Evolutionary conservation across 768 basidiomycete species (phyloP), one percentile per base, ranked within the genome.

Genomic region (Tricholoma sp.): DNA sequence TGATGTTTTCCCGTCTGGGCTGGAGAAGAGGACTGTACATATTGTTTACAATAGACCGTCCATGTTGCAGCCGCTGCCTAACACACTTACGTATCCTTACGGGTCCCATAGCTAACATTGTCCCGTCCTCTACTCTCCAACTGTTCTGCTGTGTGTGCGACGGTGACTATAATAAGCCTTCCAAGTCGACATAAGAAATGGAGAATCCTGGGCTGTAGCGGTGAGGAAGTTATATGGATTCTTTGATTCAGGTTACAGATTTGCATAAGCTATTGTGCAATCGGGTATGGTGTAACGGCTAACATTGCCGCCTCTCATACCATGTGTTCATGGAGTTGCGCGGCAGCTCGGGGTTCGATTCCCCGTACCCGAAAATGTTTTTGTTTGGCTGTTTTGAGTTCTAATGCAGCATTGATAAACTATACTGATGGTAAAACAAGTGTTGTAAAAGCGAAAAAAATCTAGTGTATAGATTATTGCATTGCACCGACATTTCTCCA

Each of bases 231-330:
- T 21, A 43, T 19, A 5, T 21, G 21, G 41, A 21, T n/a, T n/a
- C n/a, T n/a, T n/a, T n/a, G n/a, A n/a, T n/a, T n/a, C n/a, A n/a
- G n/a, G n/a, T n/a, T n/a, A n/a, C n/a, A n/a, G n/a, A n/a, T n/a
- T n/a, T n/a, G n/a, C n/a, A n/a, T n/a, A n/a, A n/a, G 5, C 5
- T 32, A 5, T 32, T 32, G 8, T 8, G 10, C 8, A 8, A 9
- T 54, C 53, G 66, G 78, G 70, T 82, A 79, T 78, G 78, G 77
- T 81, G 80, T 81, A 81, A 80, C 66, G 80, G 79, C 77, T 77
- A 81, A 79, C 79, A 80, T 81, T 79, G 72, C 79, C 77, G 79
- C 79, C 77, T 81, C 72, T 79, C 79, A 79, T 32, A 32, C 10
- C 8, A 8, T 32, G 31, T n/a, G n/a, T n/a, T n/a, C n/a, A n/a